These are phyloP conservation scores for Mortierella antarctica DNA, from an alignment of 192 early-diverging fungal genomes.

Conservation along the genomic window DNA sequence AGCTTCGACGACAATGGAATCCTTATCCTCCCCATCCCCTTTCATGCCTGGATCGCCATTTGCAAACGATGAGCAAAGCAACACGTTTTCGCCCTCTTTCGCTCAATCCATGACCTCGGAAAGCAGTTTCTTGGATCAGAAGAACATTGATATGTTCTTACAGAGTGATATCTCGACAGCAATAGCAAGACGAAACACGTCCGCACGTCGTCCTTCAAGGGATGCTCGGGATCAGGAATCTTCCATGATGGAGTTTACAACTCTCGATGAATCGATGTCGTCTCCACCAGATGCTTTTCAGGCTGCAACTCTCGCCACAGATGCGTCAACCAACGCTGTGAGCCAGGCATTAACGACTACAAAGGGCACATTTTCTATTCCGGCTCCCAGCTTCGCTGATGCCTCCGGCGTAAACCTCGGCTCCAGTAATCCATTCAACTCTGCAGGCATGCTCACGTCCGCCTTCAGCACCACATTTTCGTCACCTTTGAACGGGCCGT, in stretches of 20 bases:
- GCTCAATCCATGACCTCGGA: constrained; percentile 6
- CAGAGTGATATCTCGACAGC: constrained; percentile 7
- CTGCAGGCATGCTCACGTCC: constrained; percentile 26
- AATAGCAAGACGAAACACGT: neutral
- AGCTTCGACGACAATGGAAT: neutral
- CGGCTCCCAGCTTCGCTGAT: neutral
- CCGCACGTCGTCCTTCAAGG: neutral
- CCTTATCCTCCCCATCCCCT: constrained; percentile 18
- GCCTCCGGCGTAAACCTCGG: neutral
- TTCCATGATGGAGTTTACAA: constrained; percentile 49
- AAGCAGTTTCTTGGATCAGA: constrained; percentile 44
- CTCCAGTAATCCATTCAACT: constrained; percentile 24
- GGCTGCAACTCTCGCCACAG: neutral
- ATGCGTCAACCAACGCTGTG: neutral
- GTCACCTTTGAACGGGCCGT: constrained; percentile 6
- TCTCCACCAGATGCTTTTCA: constrained; percentile 26
- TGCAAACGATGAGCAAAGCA: constrained; percentile 19
- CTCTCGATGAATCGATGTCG: constrained; percentile 33
- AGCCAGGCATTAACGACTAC: neutral
- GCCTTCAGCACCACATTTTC: constrained; percentile 33
- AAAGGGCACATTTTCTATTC: constrained; percentile 8
- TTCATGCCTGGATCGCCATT: constrained; percentile 40
- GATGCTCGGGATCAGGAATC: constrained; percentile 12
- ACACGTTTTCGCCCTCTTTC: constrained; percentile 18
- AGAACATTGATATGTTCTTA: constrained; percentile 42